A percentile compares a stretch with the other conserved stretches of the same genome.
Conservation (phyloP, 2,329 filamentous ascomycete species). For the Aspergillus sp. region DNA sequence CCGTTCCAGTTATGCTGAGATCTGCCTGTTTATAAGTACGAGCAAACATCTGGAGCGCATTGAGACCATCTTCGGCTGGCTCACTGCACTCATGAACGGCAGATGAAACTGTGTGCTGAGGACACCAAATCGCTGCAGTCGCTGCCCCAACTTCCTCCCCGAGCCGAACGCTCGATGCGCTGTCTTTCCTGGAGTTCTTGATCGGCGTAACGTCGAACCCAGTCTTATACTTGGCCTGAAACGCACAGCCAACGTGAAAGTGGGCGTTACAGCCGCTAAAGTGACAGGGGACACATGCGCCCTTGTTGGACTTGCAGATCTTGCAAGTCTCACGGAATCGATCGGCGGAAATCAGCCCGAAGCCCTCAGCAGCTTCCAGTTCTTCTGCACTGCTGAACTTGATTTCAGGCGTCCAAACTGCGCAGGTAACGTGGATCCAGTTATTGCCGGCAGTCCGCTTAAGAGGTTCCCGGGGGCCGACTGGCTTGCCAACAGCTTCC, state of each 20-base stretch:
- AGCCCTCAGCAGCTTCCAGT: conserved; percentile 84
- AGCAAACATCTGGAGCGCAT: conserved; percentile 81
- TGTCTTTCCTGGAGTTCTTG: conserved; percentile 83
- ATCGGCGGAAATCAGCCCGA: conserved; percentile 73
- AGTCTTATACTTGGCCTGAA: conserved; percentile 76
- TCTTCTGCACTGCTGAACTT: conserved; percentile 85
- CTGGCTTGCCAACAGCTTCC: conserved; percentile 77
- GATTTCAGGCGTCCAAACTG: conserved; percentile 87
- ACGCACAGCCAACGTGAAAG: conserved; percentile 89
- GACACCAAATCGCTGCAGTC: conserved; percentile 87
- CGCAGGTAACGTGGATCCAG: conserved; percentile 95
- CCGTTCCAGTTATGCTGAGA: conserved; percentile 82
- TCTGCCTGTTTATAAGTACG: conserved; percentile 95
- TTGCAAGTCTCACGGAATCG: conserved; percentile 79
- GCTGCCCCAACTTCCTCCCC: conserved; percentile 80
- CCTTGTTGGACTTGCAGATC: conserved; percentile 69
- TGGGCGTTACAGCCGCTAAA: conserved; percentile 51
- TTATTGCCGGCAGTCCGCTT: conserved; percentile 96
- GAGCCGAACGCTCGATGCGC: conserved; percentile 75
- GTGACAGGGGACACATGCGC: conserved; percentile 83
- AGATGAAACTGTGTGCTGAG: conserved; percentile 76
- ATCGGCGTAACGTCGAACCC: conserved; percentile 90
- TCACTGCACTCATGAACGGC: conserved; percentile 79
- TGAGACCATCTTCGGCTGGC: conserved; percentile 67
- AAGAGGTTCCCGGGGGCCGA: conserved; percentile 82